Percentiles rank a stretch among this genome's conserved stretches.
Evolutionary conservation across 2,329 filamentous ascomycete species (phyloP).

Genomic region (Phaeophleospora eucalypticola): DNA sequence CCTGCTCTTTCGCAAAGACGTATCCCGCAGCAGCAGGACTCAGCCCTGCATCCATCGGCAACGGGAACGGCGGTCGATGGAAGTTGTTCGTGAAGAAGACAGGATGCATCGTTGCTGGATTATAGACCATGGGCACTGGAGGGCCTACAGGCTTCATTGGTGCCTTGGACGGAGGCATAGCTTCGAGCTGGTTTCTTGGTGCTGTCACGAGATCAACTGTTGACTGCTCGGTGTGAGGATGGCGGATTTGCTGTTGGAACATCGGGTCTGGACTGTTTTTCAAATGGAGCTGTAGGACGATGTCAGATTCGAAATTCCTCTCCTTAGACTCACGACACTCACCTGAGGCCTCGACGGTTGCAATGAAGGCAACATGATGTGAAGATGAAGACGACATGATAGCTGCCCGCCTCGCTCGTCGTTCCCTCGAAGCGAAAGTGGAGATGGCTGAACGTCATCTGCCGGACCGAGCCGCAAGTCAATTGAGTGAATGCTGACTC

Average conservation of each 20-base stretch:
- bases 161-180: conserved; percentile 39
- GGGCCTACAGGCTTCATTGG: conserved; percentile 3
- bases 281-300: conserved; percentile 10
- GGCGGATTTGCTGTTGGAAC: conserved; percentile 30
- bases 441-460: background rate
- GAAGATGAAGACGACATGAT: background rate
- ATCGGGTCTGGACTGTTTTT: conserved; percentile 14
- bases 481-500: background rate
- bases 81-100: conserved; percentile 70
- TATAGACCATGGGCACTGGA: conserved; percentile 34
- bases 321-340: background rate
- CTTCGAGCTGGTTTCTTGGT: conserved; percentile 47
- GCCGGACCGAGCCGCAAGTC: conserved; percentile 1
- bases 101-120: conserved; percentile 62
- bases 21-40: conserved; percentile 46
- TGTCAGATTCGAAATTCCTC: background rate
- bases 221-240: conserved; percentile 25
- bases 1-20: conserved; percentile 25
- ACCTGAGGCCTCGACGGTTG: conserved; percentile 18
- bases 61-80: conserved; percentile 50
- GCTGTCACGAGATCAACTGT: conserved; percentile 9
- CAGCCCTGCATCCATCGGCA: conserved; percentile 36
- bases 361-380: conserved; percentile 13
- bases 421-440: background rate
- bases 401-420: conserved; percentile 4